These are phyloP conservation scores for Marasmius tenuissimus DNA, from an alignment of 1,284 basidiomycete genomes.

Conservation along the genomic window DNA sequence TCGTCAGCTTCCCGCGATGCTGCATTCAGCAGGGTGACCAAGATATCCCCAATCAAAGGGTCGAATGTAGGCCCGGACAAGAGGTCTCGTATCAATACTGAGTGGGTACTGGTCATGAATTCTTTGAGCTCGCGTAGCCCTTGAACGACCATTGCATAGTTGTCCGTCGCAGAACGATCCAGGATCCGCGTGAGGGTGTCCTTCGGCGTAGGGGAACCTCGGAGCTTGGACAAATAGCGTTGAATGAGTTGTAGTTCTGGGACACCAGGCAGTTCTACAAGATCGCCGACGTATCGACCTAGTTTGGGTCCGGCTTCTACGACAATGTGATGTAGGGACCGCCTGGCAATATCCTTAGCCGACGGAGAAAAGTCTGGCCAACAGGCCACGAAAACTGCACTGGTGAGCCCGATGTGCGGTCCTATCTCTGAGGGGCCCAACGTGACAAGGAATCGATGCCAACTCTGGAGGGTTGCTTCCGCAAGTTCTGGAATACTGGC, in stretches of 20 bases:
- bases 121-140: constrained; percentile 78
- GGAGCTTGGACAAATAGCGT: constrained; percentile 46
- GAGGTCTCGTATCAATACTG: constrained; percentile 58
- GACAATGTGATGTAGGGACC: constrained; percentile 66
- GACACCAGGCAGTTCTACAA: constrained; percentile 76
- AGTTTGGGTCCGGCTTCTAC: constrained; percentile 61
- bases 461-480: constrained; percentile 79
- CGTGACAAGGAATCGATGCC: constrained; percentile 78
- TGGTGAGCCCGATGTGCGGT: constrained; percentile 85
- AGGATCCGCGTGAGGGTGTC: constrained; percentile 71
- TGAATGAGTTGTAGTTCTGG: constrained; percentile 61
- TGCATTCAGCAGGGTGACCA: constrained; percentile 71
- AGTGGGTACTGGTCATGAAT: constrained; percentile 56
- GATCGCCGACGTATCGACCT: constrained; percentile 63
- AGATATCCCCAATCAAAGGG: constrained; percentile 68
- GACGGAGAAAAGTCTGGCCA: constrained; percentile 72
- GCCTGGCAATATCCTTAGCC: constrained; percentile 49
- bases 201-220: constrained; percentile 51
- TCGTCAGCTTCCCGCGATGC: constrained; percentile 81
- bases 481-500: constrained; percentile 74
- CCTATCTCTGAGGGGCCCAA: constrained; percentile 76
- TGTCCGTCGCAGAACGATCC: constrained; percentile 78
- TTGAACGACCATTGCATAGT: constrained; percentile 76
- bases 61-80: constrained; percentile 88
- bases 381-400: constrained; percentile 78